Conservation (phyloP, 352 stramenopile species). For the Phytophthora crassamura region DNA sequence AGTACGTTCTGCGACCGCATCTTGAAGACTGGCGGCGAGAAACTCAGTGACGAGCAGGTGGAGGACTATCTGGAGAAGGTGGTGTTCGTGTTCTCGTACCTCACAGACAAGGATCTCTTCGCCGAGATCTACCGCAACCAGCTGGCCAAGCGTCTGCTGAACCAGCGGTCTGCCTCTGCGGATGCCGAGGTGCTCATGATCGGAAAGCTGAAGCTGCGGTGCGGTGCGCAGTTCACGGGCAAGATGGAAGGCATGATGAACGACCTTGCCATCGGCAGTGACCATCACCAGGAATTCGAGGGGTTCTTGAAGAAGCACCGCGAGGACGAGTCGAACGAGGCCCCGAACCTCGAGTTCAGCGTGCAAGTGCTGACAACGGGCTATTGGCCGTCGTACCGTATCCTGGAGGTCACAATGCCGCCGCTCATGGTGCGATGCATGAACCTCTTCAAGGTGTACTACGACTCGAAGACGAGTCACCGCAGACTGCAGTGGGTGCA, state of each 20-base stretch:
- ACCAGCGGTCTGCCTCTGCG: slow-evolving; percentile 97
- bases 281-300: slow-evolving; percentile 98
- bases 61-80: slow-evolving; percentile 98
- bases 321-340: slow-evolving; percentile 61
- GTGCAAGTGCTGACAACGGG: slow-evolving; percentile 99
- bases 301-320: slow-evolving; percentile 89
- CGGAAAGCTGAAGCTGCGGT: slow-evolving; percentile 98
- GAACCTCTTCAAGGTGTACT: slow-evolving; percentile 97
- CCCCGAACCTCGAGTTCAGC: slow-evolving; percentile 92
- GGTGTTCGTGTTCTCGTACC: slow-evolving; percentile 99
- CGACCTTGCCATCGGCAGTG: slow-evolving; percentile 96
- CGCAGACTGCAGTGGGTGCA: slow-evolving; percentile 97
- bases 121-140: slow-evolving; percentile 99
- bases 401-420: slow-evolving; percentile 96
- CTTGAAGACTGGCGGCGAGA: slow-evolving; percentile 98
- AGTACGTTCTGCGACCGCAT: slow-evolving; percentile 99
- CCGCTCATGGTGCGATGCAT: slow-evolving; percentile 95
- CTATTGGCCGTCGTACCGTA: slow-evolving; percentile 99
- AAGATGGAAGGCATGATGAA: slow-evolving; percentile 99
- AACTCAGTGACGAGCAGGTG: slow-evolving; percentile 97
- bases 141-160: slow-evolving; percentile 98
- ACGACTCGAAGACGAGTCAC: slow-evolving; percentile 94
- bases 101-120: slow-evolving; percentile 99
- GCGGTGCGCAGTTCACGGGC: slow-evolving; percentile 98
- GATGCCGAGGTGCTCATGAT: slow-evolving; percentile 99